Base-by-base conservation (phyloP, 345 rosid genomes). In the Clausena lansium region DNA sequence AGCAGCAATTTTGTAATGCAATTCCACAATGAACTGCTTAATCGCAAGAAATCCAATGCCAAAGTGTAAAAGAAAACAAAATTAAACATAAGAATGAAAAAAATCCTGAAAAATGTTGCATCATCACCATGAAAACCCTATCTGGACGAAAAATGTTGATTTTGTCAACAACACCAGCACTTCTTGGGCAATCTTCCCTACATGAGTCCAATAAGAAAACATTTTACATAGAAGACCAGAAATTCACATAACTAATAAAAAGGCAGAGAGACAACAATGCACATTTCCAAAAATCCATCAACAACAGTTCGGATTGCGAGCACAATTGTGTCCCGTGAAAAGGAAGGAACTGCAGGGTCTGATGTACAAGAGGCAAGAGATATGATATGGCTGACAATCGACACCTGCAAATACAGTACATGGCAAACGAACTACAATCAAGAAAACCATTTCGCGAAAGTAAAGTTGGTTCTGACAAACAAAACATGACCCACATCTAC, bases 231-330 rank as follows among this genome's bases (percentile, higher is more conserved):
- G 59, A 71, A 57, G 85, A 36, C 60, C 15, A 27, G 65, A 64
- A 76, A 78, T 61, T 8, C 82, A 78, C n/a, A 63, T 52, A 80
- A 55, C 38, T 38, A 80, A 75, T 4, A 57, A 70, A 71, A 78
- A 67, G 39, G 71, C 52, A 35, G 73, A 72, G 54, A 71, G 60
- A 83, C 78, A 41, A 77, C 67, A 76, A 74, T 30, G 19, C 59
- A 95, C 99, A 83, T 84, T 83, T 93, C 99, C 89, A 93, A 75
- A 81, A 95, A 95, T 76, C 99, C 98, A 78, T 95, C 99, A 45
- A 95, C 97, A 62, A 95, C 88, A 33, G 95, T 93, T 83, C 80
- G 91, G 79, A 95, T 79, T 64, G 97, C 89, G 60, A 82, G 78
- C 24, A 88, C 85, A 75, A 91, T 83, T 33, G 83, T 82, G 78